A percentile compares a stretch with the other conserved stretches of the same genome.
Conservation (phyloP, 2,329 filamentous ascomycete genomes). For the Pleurostoma richardsiae region DNA sequence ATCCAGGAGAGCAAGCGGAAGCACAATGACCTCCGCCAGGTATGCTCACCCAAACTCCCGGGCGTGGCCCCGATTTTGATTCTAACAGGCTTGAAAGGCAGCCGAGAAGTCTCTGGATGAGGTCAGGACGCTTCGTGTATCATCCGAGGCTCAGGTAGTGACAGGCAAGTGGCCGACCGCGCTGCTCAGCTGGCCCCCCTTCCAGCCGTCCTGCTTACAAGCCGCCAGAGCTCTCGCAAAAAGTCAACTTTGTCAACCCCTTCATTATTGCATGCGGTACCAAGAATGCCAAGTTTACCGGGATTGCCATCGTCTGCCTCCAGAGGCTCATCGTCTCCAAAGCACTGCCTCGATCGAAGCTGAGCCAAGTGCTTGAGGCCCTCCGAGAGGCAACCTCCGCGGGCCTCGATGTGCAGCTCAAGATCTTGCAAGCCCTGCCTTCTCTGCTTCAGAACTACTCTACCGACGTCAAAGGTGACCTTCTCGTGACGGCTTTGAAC, state of each 20-base stretch:
- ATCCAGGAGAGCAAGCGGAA: constrained; percentile 96
- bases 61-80: not conserved
- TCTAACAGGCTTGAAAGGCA: constrained; percentile 48
- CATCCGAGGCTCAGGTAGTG: constrained; percentile 68
- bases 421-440: constrained; percentile 88
- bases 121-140: constrained; percentile 68
- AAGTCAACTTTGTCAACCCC: constrained; percentile 80
- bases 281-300: constrained; percentile 84
- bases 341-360: constrained; percentile 70
- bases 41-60: constrained; percentile 20
- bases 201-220: constrained; percentile 23
- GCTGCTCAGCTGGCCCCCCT: constrained; percentile 45
- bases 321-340: constrained; percentile 81
- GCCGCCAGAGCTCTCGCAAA: constrained; percentile 70
- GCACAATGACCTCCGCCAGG: constrained; percentile 82
- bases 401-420: constrained; percentile 84
- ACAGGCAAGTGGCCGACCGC: constrained; percentile 5
- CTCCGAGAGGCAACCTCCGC: constrained; percentile 80
- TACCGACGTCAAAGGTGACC: constrained; percentile 70
- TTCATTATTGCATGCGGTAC: constrained; percentile 91
- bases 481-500: constrained; percentile 77
- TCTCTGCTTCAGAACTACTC: constrained; percentile 89
- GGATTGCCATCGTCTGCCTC: constrained; percentile 81
- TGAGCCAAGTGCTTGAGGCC: constrained; percentile 84
- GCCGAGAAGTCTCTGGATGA: constrained; percentile 92